Conservation (phyloP, 495 filamentous ascomycete genomes). For the Penicillium alfredii region DNA sequence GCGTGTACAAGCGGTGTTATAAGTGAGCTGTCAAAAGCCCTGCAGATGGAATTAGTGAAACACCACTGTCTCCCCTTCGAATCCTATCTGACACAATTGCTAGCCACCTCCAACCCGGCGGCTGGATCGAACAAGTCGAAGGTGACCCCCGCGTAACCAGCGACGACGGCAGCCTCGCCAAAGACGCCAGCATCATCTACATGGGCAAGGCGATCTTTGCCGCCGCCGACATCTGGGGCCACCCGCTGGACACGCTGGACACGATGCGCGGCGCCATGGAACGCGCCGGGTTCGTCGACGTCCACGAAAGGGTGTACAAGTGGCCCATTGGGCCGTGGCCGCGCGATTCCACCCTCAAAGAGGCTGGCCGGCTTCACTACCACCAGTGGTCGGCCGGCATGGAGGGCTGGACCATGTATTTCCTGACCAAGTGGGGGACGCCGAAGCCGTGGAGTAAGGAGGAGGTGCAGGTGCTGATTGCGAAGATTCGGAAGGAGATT, state of each 20-base stretch:
- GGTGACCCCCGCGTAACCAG: constrained; percentile 26
- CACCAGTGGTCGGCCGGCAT: constrained; percentile 10
- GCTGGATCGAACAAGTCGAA: constrained; percentile 48
- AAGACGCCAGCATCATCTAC: constrained; percentile 14
- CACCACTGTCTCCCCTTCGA: no score
- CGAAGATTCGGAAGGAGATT: constrained; percentile 4
- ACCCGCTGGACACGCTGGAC: constrained; percentile 2
- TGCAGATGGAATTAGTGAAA: no score
- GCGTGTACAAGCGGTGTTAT: constrained; percentile 24
- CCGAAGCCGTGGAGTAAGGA: constrained; percentile 10
- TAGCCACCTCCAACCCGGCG: constrained; percentile 36
- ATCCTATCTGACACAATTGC: not conserved
- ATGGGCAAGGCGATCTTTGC: constrained; percentile 10
- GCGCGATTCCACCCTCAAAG: constrained; percentile 3
- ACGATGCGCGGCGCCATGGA: constrained; percentile 14
- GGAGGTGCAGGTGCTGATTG: constrained; percentile 9
- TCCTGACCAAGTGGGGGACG: constrained; percentile 6
- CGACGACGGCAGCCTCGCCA: constrained; percentile 35
- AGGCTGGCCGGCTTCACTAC: constrained; percentile 5
- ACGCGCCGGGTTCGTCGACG: constrained; percentile 25
- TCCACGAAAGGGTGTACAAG: constrained; percentile 1
- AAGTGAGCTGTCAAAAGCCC: no score
- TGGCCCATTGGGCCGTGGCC: constrained; percentile 12
- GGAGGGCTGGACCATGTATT: constrained; percentile 10
- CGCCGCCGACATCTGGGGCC: not conserved